A percentile compares a stretch with the other conserved stretches of the same genome.
phyloP scores from a whole-genome alignment of 371 early-diverging fungal species.

The Mycotypha africana region DNA sequence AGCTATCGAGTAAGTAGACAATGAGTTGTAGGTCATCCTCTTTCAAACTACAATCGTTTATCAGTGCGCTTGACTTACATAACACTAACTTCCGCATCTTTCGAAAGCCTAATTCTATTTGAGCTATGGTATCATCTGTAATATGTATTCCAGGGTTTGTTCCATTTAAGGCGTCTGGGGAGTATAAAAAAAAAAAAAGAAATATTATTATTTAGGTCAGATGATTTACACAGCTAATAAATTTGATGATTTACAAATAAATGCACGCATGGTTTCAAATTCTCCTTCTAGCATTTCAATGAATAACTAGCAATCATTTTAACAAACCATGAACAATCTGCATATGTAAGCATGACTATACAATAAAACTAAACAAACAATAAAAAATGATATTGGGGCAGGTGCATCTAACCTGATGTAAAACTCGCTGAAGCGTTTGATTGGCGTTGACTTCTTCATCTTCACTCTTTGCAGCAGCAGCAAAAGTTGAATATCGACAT shows the following conservation, averaged over 20 bases:
- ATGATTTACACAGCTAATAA: no score
- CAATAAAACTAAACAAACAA: no score
- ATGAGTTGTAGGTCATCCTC: neutral
- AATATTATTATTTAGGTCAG: no score
- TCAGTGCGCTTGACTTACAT: slow-evolving; percentile 25
- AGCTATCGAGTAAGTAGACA: slow-evolving; percentile 20
- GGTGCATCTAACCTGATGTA: slow-evolving; percentile 64
- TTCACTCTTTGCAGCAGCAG: no score
- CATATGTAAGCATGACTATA: no score
- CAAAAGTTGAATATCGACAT: no score
- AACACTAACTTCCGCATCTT: slow-evolving; percentile 52
- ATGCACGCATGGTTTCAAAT: slow-evolving; percentile 57
- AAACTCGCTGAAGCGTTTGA: no score
- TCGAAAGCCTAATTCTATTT: slow-evolving; percentile 54
- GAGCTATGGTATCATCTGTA: slow-evolving; percentile 56
- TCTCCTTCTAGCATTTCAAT: slow-evolving; percentile 67
- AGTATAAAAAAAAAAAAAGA: no score
- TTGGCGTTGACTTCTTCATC: no score
- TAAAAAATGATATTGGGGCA: no score
- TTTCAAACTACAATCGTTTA: neutral
- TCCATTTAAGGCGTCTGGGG: slow-evolving; percentile 47
- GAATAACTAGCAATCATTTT: slow-evolving; percentile 44
- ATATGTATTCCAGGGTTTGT: slow-evolving; percentile 52
- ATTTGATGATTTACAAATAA: slow-evolving; percentile 47
- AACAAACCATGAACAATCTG: no score